Base-by-base conservation (phyloP, 2,329 filamentous ascomycete species). In the Xylaria sp. region DNA sequence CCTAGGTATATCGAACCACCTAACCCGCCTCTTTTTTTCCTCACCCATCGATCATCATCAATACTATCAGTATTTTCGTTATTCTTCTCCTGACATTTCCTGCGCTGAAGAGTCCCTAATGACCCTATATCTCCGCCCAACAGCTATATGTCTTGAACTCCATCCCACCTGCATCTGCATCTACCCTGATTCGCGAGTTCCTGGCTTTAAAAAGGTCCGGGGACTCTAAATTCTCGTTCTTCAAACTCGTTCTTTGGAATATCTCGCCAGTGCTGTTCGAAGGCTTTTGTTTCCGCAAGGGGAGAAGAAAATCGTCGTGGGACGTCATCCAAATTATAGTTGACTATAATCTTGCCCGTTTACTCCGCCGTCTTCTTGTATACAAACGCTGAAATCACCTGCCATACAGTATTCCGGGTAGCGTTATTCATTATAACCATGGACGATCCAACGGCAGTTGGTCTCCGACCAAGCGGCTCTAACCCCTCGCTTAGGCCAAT, bases 401-500 rank as follows among this genome's bases (percentile, higher is more conserved):
- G 33, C n/a, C 29, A 55, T n/a, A 33, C 33, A 6, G 17, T n/a
- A 25, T 38, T 31, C 25, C 27, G 3, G 13, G 25, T n/a, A 31
- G 11, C n/a, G 3, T 55, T 22, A 42, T 27, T 7, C 17, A 22
- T 22, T 15, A 17, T n/a, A 38, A 45, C 27, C 54, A 75, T 72
- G 72, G 68, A 70, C 53, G 38, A 69, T 38, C 57, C 66, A 42
- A 65, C 50, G 2, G 51, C 54, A 13, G 38, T 49, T 29, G 63
- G 56, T 27, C 38, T 73, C 22, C 72, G 58, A 20, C 62, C 69
- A 22, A 70, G 65, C 57, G 64, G 38, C 44, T 74, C 75, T 10
- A 71, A 71, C 29, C 69, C 69, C 31, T 74, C 73, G 5, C 66
- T 75, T 5, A 72, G 64, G 56, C 50, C 65, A 44, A 61, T 66